Evolutionary conservation across 345 rosid species (phyloP), one percentile per base, ranked within the genome.

Genomic region (Syzygium oleosum): DNA sequence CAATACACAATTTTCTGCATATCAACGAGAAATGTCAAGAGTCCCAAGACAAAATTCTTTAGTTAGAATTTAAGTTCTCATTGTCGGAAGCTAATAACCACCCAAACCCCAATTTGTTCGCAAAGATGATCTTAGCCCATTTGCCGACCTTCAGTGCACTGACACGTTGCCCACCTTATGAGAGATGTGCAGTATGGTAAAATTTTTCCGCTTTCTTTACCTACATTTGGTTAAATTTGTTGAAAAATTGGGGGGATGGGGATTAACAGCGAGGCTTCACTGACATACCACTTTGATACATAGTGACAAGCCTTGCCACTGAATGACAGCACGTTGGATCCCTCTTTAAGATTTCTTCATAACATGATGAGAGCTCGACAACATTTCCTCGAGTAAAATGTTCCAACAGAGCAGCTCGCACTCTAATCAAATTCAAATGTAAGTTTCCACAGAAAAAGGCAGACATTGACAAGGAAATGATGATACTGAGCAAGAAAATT

Each of bases 241-340:
- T 34, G 73, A 38, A 52, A 46, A 51, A 84, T 16, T 9, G 61
- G 85, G 41, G 49, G 38, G 4, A 84, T 43, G 78, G 59, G 31
- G 41, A 23, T 21, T 84, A 51, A 86, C 52, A 68, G 46, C 46
- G 1, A 68, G 25, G 25, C 7, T 68, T 56, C 80, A 68, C 34
- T 9, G 80, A 53, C 52, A 21, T 90, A 95, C 99, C 96, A 83
- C 91, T 84, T 83, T 89, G 90, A 92, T 91, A 94, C 93, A 96
- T 90, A 87, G 79, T 90, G 68, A 95, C 80, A 87, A 97, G 98
- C 91, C 89, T 95, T 61, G 93, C 92, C 89, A 97, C 51, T 25
- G 97, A 90, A 85, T 89, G 86, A 54, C 56, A 51, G 88, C 97
- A 95, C 58, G 91, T 88, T 55, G 98, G 99, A 93, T 96, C 99